Evolutionary conservation across 2,329 filamentous ascomycete species (phyloP), one percentile per base, ranked within the genome.

Genomic region (Escovopsis sp.): DNA sequence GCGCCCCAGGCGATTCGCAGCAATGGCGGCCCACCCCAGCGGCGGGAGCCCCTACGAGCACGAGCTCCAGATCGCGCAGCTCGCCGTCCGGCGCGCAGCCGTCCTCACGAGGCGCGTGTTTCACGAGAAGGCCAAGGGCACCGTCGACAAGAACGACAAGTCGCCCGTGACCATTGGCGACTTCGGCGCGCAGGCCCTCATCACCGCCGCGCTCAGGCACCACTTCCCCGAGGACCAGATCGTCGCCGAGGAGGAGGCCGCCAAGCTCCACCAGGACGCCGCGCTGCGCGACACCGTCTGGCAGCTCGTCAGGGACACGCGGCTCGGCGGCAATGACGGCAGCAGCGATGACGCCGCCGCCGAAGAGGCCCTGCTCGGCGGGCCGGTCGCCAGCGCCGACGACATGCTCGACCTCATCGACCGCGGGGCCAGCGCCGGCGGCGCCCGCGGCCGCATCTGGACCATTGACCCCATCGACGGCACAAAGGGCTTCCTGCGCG

Each of bases 91-190:
- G 67, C 78, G 88, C 50, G 88, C 70, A 41, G 56, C 68, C 45
- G 63, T 71, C 50, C 67, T 72, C 43, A 73, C 70, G 49, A 70
- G 69, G 58, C 61, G 63, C 33, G 69, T 73, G 53, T 73, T 73
- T 58, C 62, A 87, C 65, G 83, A 89, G 54, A 91, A 89, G 64
- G 82, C 86, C 54, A 96, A 96, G 68, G 89, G 89, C 53, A 95
- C 91, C 38, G 73, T 94, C 41, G 60, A 63, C 55, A 98, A 98
- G 69, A 82, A 85, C 63, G 91, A 98, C 71, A 86, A 85, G 59
- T 94, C 88, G 9, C 91, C 91, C 50, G 91, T 98, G 55, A 98
- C 91, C 15, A 91, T 96, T 54, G 91, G 89, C 60, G 91, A 98
- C 67, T 96, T 94, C 62, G 91, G 91, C 57, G 93, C 91, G 33